Evolutionary conservation across 441 rosid genomes (phyloP).

Genomic region (Kokia cookei): DNA sequence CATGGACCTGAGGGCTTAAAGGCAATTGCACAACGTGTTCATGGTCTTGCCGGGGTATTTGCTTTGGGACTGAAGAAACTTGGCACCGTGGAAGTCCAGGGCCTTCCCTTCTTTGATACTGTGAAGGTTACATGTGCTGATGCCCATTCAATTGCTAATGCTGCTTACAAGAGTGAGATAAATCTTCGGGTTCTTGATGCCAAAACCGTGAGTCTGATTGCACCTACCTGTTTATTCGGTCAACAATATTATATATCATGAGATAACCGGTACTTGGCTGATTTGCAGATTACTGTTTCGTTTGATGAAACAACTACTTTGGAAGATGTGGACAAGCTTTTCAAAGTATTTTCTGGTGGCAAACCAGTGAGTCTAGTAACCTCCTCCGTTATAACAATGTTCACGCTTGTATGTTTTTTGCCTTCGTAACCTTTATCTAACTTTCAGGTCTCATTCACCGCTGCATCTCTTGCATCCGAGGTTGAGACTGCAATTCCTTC

Average conservation of each 20-base stretch:
- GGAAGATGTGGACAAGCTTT: conserved; percentile 86
- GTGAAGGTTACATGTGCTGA: conserved; percentile 64
- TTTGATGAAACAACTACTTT: conserved; percentile 94
- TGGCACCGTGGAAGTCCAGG: conserved; percentile 77
- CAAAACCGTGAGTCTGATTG: conserved; percentile 57
- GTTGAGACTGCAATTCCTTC: conserved; percentile 70
- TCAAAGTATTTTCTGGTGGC: conserved; percentile 69
- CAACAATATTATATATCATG: neutral
- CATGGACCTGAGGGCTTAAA: conserved; percentile 96
- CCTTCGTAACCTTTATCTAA: conserved; percentile 6
- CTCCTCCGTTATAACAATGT: neutral
- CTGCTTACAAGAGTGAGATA: conserved; percentile 61
- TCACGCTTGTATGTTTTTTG: neutral
- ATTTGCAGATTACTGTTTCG: conserved; percentile 67
- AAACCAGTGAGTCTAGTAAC: conserved; percentile 40
- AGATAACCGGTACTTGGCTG: conserved; percentile 19
- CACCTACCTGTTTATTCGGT: neutral
- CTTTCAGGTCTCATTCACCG: conserved; percentile 75
- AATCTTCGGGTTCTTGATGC: conserved; percentile 79
- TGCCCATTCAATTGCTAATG: conserved; percentile 77
- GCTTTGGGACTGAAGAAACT: conserved; percentile 83
- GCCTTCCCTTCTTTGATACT: conserved; percentile 78
- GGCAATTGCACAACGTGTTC: conserved; percentile 68
- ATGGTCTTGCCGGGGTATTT: conserved; percentile 88
- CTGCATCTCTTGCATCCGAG: conserved; percentile 83